Percentiles rank a stretch among this genome's conserved stretches.
These are phyloP conservation scores for Boletus pseudopeckii DNA, from an alignment of 768 basidiomycete genomes.

Conservation along the genomic window DNA sequence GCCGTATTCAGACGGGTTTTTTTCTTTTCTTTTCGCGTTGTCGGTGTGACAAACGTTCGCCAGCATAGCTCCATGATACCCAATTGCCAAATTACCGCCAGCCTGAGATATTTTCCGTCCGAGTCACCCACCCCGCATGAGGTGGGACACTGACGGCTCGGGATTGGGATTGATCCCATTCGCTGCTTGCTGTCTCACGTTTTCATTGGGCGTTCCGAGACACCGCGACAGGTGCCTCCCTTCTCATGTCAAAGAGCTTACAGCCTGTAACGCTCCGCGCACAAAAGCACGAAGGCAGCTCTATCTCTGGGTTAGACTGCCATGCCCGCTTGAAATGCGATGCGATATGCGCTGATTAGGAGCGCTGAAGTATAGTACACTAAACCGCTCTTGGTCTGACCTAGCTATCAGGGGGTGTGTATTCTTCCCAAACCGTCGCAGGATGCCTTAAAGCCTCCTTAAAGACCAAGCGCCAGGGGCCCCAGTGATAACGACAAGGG, in stretches of 20 bases:
- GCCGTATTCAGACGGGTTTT: conserved; percentile 7
- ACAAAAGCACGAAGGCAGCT: not conserved
- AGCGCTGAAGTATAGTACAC: not conserved
- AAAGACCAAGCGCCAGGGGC: not conserved
- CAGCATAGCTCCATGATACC: not conserved
- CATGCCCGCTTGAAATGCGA: not conserved
- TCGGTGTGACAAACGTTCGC: conserved; percentile 7
- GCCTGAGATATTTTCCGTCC: conserved; percentile 1
- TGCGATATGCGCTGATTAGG: not conserved
- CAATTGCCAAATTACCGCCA: conserved; percentile 11
- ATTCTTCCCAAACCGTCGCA: not conserved
- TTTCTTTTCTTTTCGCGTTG: conserved; percentile 4
- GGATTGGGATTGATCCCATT: not conserved
- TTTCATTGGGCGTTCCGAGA: not conserved
- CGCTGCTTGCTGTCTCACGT: not conserved
- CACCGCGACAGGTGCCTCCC: not conserved
- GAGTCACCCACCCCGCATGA: conserved; percentile 1
- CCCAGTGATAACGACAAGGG: not conserved
- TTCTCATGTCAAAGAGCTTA: not conserved
- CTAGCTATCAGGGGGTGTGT: not conserved
- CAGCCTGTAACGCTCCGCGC: not conserved
- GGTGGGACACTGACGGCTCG: not conserved
- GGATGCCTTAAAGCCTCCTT: not conserved
- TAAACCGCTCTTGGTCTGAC: not conserved
- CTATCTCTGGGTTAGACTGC: not conserved